Evolutionary conservation across 75 land plant species (phyloP), one percentile per base, ranked within the genome.

Genomic region (Pseudotsuga menziesii): DNA sequence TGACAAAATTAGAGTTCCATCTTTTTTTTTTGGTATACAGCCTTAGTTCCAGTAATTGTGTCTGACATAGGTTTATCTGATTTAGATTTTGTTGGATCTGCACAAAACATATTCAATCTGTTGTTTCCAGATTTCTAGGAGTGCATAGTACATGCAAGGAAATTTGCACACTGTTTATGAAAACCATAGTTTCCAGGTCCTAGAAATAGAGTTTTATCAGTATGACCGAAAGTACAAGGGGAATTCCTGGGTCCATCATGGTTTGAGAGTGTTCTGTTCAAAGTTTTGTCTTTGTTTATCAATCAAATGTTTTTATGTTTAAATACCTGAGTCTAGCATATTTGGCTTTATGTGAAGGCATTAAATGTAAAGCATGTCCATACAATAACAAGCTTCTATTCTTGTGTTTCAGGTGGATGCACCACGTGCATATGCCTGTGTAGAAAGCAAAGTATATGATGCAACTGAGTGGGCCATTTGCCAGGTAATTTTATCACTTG

Each of bases 391-490:
- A 44, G 8, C 27, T 9, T 76, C 48, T 69, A n/a, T 48, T 58
- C 55, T 15, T 23, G 26, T 75, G 23, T 25, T 76, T 54, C 84
- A 96, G 99, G 90, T 92, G 57, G 95, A 89, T 61, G 67, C 79
- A 25, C 99, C 99, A 5, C 72, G 61, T 76, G 99, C 98, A 59
- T 96, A 82, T 89, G 98, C 91, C 48, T 96, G 99, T 81, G 93
- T 97, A 58, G 95, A 88, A 52, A 84, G 95, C 89, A 84, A 58
- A 73, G 79, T 96, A 79, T 96, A 92, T 77, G 84, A 96, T 80
- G 99, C 88, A 15, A 90, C 99, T 76, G 93, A 85, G 62, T 96
- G 99, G 99, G 91, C 87, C n/a, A 79, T 89, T 35, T 96, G 99
- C 79, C 99, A 94, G 99, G 99, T 94, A 77, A 63, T 58, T 56